Evolutionary conservation across 2,329 filamentous ascomycete species (phyloP).

Genomic region (Leptographium wingfieldii): DNA sequence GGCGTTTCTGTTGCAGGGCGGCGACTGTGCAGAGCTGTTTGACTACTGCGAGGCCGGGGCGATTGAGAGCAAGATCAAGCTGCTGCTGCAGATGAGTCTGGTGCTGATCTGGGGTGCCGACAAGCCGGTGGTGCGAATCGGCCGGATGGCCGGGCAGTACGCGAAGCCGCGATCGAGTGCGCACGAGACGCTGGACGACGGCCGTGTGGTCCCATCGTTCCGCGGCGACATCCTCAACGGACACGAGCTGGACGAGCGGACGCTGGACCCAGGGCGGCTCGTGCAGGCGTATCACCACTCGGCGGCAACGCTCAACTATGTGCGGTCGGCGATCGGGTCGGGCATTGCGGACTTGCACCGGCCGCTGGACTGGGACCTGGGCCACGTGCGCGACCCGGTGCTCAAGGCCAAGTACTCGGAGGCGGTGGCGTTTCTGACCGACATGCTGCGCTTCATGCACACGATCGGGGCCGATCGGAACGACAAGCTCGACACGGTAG

Average conservation of each 20-base stretch:
- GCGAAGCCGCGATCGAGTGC: constrained; percentile 89
- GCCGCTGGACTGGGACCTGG: constrained; percentile 87
- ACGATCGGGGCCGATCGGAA: constrained; percentile 84
- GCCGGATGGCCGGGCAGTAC: constrained; percentile 93
- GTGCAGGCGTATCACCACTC: constrained; percentile 94
- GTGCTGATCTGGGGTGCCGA: constrained; percentile 81
- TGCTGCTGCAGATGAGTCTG: constrained; percentile 92
- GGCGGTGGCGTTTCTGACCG: constrained; percentile 77
- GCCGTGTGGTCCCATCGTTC: constrained; percentile 76
- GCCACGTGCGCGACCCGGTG: constrained; percentile 73
- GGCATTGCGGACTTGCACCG: constrained; percentile 90
- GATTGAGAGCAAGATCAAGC: constrained; percentile 94
- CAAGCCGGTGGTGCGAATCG: constrained; percentile 82
- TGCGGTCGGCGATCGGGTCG: constrained; percentile 69
- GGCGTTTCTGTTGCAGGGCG: constrained; percentile 88
- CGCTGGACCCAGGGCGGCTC: constrained; percentile 70
- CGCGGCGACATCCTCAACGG: constrained; percentile 93
- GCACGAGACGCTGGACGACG: constrained; percentile 61
- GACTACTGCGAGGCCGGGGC: constrained; percentile 84
- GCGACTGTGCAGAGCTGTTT: constrained; percentile 94
- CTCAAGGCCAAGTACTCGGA: constrained; percentile 76
- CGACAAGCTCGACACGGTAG: constrained; percentile 76
- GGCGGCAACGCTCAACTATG: constrained; percentile 86
- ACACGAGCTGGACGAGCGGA: constrained; percentile 60
- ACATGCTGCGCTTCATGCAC: constrained; percentile 86